Evolutionary conservation across 2,329 filamentous ascomycete species (phyloP).

Genomic region (Alternaria sp.): DNA sequence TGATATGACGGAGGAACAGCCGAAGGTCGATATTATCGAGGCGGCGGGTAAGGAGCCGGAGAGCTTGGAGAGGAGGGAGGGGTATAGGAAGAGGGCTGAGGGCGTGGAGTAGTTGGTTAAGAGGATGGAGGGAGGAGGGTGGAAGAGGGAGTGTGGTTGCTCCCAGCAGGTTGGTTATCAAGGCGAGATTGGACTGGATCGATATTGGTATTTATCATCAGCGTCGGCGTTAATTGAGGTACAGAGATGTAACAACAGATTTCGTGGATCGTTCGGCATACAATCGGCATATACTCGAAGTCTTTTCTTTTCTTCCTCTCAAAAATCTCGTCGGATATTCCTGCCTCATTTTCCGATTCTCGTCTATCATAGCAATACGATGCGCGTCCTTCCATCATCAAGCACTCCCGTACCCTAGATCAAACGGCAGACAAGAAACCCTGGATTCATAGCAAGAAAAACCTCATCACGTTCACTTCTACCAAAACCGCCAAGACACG

Average conservation of each 20-base stretch:
- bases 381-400: too few species aligned
- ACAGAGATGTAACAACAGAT: neutral
- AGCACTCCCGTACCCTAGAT: too few species aligned
- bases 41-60: conserved; percentile 59
- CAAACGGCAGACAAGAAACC: too few species aligned
- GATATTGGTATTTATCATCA: conserved; percentile 14
- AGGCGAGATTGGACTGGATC: neutral
- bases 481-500: too few species aligned
- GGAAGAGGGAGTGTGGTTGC: too few species aligned
- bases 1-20: conserved; percentile 50
- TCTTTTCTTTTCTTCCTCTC: too few species aligned
- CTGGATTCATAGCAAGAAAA: too few species aligned
- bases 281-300: neutral
- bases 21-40: conserved; percentile 61
- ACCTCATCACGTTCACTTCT: too few species aligned
- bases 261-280: neutral
- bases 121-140: too few species aligned
- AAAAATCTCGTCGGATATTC: too few species aligned
- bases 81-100: conserved; percentile 55
- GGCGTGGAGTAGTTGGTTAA: conserved; percentile 15
- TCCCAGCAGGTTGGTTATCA: neutral
- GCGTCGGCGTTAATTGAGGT: conserved; percentile 64
- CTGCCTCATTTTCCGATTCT: too few species aligned
- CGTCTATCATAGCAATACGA: too few species aligned
- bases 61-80: conserved; percentile 55